A percentile compares a stretch with the other conserved stretches of the same genome.
Evolutionary conservation across 179 eudicot species (phyloP).

Genomic region (Carnegiea gigantea): DNA sequence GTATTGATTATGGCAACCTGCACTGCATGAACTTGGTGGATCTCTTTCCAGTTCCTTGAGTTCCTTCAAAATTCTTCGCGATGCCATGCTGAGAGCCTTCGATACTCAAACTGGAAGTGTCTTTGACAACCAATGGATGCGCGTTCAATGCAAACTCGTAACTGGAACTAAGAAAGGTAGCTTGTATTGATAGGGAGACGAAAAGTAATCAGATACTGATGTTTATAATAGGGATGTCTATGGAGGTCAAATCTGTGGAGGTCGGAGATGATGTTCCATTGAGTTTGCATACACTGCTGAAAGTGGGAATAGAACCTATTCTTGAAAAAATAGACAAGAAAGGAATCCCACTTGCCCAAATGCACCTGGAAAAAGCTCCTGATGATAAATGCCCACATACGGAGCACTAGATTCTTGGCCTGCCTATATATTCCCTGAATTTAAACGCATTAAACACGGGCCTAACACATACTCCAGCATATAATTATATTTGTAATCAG

Average conservation of each 20-base stretch:
- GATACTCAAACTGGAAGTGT: background rate
- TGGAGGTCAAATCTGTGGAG: background rate
- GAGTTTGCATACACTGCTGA: constrained; percentile 13
- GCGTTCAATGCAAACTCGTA: background rate
- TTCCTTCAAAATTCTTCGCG: constrained; percentile 60
- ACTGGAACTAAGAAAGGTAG: background rate
- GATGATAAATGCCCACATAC: background rate
- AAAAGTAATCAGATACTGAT: background rate
- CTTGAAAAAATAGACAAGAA: constrained; percentile 31
- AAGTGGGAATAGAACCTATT: constrained; percentile 44
- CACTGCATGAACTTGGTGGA: constrained; percentile 82
- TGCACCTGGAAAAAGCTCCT: constrained; percentile 12
- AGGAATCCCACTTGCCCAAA: constrained; percentile 32
- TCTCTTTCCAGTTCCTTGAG: constrained; percentile 76
- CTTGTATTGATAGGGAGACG: background rate
- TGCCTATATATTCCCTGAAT: constrained; percentile 9
- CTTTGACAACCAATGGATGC: background rate
- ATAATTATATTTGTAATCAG: no score
- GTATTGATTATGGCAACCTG: constrained; percentile 37
- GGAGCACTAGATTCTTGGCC: constrained; percentile 9
- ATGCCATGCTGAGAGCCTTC: constrained; percentile 44
- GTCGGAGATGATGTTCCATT: constrained; percentile 19
- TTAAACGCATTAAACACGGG: background rate
- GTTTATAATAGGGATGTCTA: constrained; percentile 23
- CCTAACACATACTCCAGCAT: background rate